Evolutionary conservation across 768 basidiomycete genomes (phyloP), one percentile per base, ranked within the genome.

Genomic region (Lepiota brunneoincarnata): DNA sequence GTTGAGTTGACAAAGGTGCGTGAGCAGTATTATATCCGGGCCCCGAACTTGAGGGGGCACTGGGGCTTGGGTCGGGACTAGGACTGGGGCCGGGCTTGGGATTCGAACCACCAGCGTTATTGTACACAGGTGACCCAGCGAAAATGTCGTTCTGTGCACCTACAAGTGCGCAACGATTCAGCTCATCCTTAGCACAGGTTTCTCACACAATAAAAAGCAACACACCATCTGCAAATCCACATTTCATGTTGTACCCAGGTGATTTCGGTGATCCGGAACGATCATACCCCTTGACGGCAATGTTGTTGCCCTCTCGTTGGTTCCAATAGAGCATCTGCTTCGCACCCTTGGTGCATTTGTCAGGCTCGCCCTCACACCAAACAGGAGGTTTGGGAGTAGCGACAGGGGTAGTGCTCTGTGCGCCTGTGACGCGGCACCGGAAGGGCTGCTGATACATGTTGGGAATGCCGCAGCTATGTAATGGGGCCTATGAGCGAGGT

Each of bases 261-360:
- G 72, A 73, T 65, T 75, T 78, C n/a, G 56, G 62, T 1, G 61
- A 49, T 18, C 77, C 78, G 6, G 61, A 53, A 14, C 61, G 58
- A 61, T 81, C 78, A 10, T 42, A 60, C 0, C 79, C 80, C 5
- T 61, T 61, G 0, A 79, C 76, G 9, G 65, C 44, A 59, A 81
- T 75, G 55, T 81, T 82, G 63, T 80, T 75, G 2, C 79, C 76
- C 3, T 72, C 69, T 0, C 50, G 47, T 60, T 81, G 79, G 58
- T 82, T 72, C 79, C 79, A 82, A 62, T 75, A 76, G 36, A 82
- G 58, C 75, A 81, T 76, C 69, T 82, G 80, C 58, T 81, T 81
- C 4, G 81, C 69, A 40, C 80, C 81, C 57, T 73, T 67, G 20
- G 67, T 67, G 58, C 81, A 82, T 18, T 60, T 67, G 10, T 59